phyloP scores from a whole-genome alignment of 371 early-diverging fungal species.

The Funneliformis caledonium region DNA sequence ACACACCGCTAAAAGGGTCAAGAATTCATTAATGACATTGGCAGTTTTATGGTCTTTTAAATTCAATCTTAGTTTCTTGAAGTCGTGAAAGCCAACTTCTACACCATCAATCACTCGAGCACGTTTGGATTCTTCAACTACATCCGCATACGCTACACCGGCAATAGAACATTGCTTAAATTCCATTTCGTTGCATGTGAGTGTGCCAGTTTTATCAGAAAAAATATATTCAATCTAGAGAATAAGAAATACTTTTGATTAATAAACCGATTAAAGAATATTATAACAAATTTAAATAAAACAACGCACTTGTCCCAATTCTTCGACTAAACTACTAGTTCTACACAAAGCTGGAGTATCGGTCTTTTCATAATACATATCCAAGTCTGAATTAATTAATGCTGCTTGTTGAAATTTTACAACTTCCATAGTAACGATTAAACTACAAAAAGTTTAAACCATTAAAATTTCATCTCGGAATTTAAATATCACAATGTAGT shows the following conservation, averaged over 20 bases:
- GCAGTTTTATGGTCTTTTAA: slow-evolving; percentile 65
- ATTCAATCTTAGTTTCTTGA: slow-evolving; percentile 67
- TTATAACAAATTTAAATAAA: slow-evolving; percentile 42
- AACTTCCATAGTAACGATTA: slow-evolving; percentile 93
- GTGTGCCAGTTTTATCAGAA: slow-evolving; percentile 94
- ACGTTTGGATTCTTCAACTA: slow-evolving; percentile 75
- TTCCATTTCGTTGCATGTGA: slow-evolving; percentile 97
- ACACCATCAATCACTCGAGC: slow-evolving; percentile 67
- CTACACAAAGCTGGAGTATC: slow-evolving; percentile 87
- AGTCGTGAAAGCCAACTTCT: slow-evolving; percentile 69
- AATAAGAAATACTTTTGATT: not conserved
- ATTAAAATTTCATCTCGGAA: not conserved
- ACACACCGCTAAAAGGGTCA: slow-evolving; percentile 88
- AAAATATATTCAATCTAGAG: slow-evolving; percentile 77
- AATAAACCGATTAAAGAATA: slow-evolving; percentile 38
- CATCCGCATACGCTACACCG: slow-evolving; percentile 77
- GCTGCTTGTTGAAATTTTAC: slow-evolving; percentile 83
- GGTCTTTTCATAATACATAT: slow-evolving; percentile 83
- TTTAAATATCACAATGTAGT: not conserved
- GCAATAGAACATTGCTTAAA: slow-evolving; percentile 86
- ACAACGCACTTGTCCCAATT: slow-evolving; percentile 76
- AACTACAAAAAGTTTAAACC: slow-evolving; percentile 48
- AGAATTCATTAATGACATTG: slow-evolving; percentile 73
- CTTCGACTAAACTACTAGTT: slow-evolving; percentile 91
- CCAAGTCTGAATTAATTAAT: slow-evolving; percentile 83